Conservation (phyloP, 805 yeast genomes). For the Wickerhamiella galacta region DNA sequence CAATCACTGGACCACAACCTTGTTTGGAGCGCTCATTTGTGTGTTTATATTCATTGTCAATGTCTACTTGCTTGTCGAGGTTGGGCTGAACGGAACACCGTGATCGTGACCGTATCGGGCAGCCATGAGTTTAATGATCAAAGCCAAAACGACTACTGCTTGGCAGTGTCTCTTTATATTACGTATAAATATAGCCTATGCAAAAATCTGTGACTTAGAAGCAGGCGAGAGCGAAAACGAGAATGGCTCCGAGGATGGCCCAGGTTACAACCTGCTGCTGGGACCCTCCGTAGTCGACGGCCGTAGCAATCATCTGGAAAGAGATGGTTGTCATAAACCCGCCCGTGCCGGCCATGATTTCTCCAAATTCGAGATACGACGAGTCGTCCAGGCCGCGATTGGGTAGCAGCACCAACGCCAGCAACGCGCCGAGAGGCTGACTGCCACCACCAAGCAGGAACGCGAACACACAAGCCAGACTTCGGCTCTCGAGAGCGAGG, state of each 20-base stretch:
- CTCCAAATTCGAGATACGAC: conserved; percentile 34
- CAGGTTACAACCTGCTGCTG: conserved; percentile 42
- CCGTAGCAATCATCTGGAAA: conserved; percentile 71
- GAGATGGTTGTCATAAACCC: conserved; percentile 77
- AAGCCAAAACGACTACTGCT: too few relatives aligned
- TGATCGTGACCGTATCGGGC: neutral
- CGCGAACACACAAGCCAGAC: conserved; percentile 46
- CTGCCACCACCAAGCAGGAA: conserved; percentile 64
- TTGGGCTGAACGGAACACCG: conserved; percentile 20
- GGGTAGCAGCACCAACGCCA: conserved; percentile 40
- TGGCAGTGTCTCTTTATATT: too few relatives aligned
- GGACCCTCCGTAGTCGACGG: conserved; percentile 62
- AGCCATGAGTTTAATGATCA: too few relatives aligned
- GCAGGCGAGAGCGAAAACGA: conserved; percentile 9
- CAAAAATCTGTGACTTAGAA: conserved; percentile 10
- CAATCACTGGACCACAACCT: conserved; percentile 43
- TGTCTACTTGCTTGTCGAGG: conserved; percentile 38
- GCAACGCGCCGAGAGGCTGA: conserved; percentile 76
- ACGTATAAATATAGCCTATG: neutral
- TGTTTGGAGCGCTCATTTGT: conserved; percentile 46
- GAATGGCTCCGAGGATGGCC: conserved; percentile 39
- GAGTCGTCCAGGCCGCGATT: conserved; percentile 22
- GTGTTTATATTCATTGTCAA: conserved; percentile 53
- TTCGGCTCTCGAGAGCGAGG: conserved; percentile 48
- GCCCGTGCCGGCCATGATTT: conserved; percentile 53